Conservation (phyloP, 257 asterid species). For the Echites panduratus region DNA sequence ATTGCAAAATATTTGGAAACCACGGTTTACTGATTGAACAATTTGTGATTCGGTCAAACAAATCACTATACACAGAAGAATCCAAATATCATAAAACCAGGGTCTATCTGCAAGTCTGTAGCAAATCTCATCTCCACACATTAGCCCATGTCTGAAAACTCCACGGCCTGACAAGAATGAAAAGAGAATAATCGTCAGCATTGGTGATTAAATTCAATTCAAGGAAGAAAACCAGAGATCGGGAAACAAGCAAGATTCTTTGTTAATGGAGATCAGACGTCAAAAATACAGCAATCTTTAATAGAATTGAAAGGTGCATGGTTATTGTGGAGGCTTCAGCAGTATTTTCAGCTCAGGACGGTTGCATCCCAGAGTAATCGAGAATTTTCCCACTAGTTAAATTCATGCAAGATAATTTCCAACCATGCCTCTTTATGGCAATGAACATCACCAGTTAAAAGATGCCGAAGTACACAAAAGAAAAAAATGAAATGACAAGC, state of each 20-base stretch:
- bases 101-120: background rate
- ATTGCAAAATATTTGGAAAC: constrained; percentile 30
- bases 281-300: background rate
- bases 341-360: background rate
- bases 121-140: background rate
- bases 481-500: background rate
- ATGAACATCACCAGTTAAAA: background rate
- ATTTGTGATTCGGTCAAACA: constrained; percentile 42
- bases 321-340: background rate
- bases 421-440: background rate
- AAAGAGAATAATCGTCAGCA: background rate
- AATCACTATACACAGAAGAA: constrained; percentile 19
- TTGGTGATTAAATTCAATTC: background rate
- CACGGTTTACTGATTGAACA: constrained; percentile 50
- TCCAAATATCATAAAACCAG: background rate
- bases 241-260: background rate
- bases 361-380: background rate
- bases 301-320: background rate
- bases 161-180: background rate
- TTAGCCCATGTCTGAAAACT: constrained; percentile 6
- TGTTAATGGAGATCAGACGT: background rate
- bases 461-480: too few relatives aligned
- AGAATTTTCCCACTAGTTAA: background rate
- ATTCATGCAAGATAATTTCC: background rate
- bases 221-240: background rate